Evolutionary conservation across 352 stramenopile genomes (phyloP), one percentile per base, ranked within the genome.

Genomic region (Pythium utonaiense): DNA sequence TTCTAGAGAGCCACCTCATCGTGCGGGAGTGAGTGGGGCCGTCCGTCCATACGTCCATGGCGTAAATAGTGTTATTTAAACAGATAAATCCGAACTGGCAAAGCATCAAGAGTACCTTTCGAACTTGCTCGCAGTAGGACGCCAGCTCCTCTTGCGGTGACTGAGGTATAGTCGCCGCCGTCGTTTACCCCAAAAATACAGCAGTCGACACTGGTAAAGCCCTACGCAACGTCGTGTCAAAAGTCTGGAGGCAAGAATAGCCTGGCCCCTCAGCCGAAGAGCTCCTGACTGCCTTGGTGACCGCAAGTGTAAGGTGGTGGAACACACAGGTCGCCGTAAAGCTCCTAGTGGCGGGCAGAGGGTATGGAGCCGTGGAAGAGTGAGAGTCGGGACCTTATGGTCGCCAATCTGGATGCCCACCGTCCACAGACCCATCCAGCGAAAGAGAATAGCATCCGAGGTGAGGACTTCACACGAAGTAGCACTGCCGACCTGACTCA

Each of bases 1-100:
- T 91, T 91, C 53, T 91, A 86, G 57, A 57, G 55, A 25, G 28
- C 49, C 49, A 17, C 54, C 54, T 63, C 47, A 49, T 57, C 17
- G 34, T 40, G 24, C 50, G 54, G 47, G 41, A 40, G 59, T 47
- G 36, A 53, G 45, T 58, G 53, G 55, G 33, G 38, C 34, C 36
- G n/a, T 44, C 28, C 49, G 6, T 13, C n/a, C 30, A 19, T 47
- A n/a, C 40, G 40, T 47, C 28, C 49, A 21, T 27, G 47, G 36
- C 52, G 27, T 50, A 25, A 59, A 47, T 63, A 63, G 56, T 63
- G 56, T 63, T 66, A 66, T 66, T 66, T 66, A 67, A 67, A 49
- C 36, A 40, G 45, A 56, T 31, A 54, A 61, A 44, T 27, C 40
- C 54, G 14, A 28, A 19, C 30, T 38, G 28, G 9, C 5, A 33